Evolutionary conservation across 371 early-diverging fungal species (phyloP).

Genomic region (Mycotypha africana): DNA sequence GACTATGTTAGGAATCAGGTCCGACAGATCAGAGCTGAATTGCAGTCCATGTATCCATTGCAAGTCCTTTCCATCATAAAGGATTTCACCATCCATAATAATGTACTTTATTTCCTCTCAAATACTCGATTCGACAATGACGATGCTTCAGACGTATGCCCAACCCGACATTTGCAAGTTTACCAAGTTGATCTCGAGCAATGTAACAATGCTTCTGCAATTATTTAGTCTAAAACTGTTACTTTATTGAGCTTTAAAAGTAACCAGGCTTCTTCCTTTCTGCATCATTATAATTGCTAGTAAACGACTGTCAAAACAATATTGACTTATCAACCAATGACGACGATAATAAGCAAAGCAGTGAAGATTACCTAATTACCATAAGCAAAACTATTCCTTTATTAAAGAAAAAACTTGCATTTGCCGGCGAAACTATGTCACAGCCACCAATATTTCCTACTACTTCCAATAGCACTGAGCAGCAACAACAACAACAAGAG

Average conservation of each 20-base stretch:
- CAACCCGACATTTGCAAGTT: slow-evolving; percentile 16
- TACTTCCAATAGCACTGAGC: slow-evolving; percentile 1
- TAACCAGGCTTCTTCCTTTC: too few relatives aligned
- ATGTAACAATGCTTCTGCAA: too few relatives aligned
- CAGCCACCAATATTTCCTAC: background rate
- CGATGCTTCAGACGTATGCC: slow-evolving; percentile 9
- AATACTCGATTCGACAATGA: slow-evolving; percentile 29
- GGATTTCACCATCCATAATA: slow-evolving; percentile 52
- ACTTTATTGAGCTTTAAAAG: too few relatives aligned
- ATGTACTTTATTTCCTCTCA: slow-evolving; percentile 54
- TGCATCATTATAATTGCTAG: background rate
- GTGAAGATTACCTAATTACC: too few relatives aligned
- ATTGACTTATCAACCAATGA: too few relatives aligned
- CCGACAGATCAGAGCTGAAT: slow-evolving; percentile 43
- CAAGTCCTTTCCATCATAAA: slow-evolving; percentile 41
- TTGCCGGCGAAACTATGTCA: background rate
- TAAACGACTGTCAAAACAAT: too few relatives aligned
- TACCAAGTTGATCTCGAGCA: slow-evolving; percentile 21
- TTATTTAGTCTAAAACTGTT: too few relatives aligned
- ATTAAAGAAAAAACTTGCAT: slow-evolving; percentile 9
- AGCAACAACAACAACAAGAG: too few relatives aligned
- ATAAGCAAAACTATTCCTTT: too few relatives aligned
- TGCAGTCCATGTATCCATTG: slow-evolving; percentile 24
- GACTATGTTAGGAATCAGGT: slow-evolving; percentile 57
- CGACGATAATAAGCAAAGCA: too few relatives aligned